These are phyloP conservation scores for Aphanocladium album DNA, from an alignment of 2,329 filamentous ascomycete species.

Conservation along the genomic window DNA sequence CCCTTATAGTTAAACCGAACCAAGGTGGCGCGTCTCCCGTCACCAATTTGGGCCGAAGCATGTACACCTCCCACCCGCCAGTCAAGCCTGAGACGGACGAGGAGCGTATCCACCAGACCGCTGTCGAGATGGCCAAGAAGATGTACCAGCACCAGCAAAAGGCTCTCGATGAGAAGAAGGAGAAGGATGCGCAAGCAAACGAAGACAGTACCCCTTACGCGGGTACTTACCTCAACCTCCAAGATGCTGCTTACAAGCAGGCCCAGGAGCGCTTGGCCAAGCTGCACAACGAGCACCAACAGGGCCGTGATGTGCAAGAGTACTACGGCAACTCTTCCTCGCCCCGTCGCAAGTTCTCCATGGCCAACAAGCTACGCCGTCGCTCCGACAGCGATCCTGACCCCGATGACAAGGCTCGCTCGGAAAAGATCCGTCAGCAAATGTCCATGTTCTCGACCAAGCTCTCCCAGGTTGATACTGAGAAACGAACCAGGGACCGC, in stretches of 20 bases:
- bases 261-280: conserved; percentile 79
- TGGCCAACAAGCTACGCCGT: conserved; percentile 52
- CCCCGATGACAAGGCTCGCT: conserved; percentile 61
- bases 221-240: conserved; percentile 59
- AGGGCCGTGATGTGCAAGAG: conserved; percentile 60
- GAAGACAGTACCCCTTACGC: conserved; percentile 36
- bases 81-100: conserved; percentile 70
- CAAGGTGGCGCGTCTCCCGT: conserved; percentile 63
- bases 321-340: conserved; percentile 63
- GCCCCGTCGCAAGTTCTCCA: conserved; percentile 40
- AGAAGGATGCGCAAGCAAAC: conserved; percentile 31
- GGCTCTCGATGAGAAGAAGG: conserved; percentile 47
- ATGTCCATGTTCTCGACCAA: conserved; percentile 73
- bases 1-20: conserved; percentile 38
- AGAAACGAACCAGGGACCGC: conserved; percentile 71
- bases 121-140: conserved; percentile 81
- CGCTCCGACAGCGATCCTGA: conserved; percentile 59
- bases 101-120: conserved; percentile 73
- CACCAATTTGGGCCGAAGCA: conserved; percentile 63
- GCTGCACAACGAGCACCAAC: conserved; percentile 65
- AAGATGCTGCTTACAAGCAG: conserved; percentile 81
- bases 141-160: conserved; percentile 73
- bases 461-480: conserved; percentile 62
- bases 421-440: conserved; percentile 67
- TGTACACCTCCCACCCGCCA: conserved; percentile 74